A percentile compares a stretch with the other conserved stretches of the same genome.
These are phyloP conservation scores for Teunomyces panamensis DNA, from an alignment of 805 yeast genomes.

Conservation along the genomic window DNA sequence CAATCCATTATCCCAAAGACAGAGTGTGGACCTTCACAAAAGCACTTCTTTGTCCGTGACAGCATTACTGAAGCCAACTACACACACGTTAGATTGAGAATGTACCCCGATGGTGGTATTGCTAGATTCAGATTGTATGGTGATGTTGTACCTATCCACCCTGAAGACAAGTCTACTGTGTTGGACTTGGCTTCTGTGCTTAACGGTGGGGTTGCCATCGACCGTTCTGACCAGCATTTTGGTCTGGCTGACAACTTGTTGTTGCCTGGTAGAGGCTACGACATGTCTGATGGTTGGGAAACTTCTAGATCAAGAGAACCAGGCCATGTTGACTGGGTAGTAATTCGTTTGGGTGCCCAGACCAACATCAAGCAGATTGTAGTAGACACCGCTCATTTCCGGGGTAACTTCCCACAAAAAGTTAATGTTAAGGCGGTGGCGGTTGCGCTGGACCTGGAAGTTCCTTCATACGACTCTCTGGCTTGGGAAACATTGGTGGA, in stretches of 20 bases:
- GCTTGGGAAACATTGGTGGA: constrained; percentile 66
- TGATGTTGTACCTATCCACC: constrained; percentile 67
- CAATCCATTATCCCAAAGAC: constrained; percentile 60
- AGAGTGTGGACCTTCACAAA: constrained; percentile 88
- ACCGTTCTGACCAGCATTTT: constrained; percentile 88
- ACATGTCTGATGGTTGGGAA: constrained; percentile 99
- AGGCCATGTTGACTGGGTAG: constrained; percentile 91
- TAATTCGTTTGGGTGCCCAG: constrained; percentile 70
- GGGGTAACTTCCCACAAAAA: constrained; percentile 92
- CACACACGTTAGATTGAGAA: constrained; percentile 79
- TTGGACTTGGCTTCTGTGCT: constrained; percentile 79
- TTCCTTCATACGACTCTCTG: constrained; percentile 41
- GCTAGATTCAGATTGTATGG: constrained; percentile 93
- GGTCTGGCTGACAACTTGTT: constrained; percentile 87
- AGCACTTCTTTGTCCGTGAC: constrained; percentile 73
- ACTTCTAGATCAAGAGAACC: constrained; percentile 81
- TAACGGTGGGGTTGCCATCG: constrained; percentile 86
- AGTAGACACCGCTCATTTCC: constrained; percentile 89
- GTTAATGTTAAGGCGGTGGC: constrained; percentile 64
- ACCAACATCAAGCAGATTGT: constrained; percentile 58
- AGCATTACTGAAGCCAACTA: constrained; percentile 57
- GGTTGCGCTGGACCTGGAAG: constrained; percentile 23
- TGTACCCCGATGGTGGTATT: constrained; percentile 98
- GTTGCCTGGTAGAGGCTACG: constrained; percentile 91
- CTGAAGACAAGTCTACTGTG: constrained; percentile 42